A percentile compares a stretch with the other conserved stretches of the same genome.
phyloP scores from a whole-genome alignment of 2,329 filamentous ascomycete genomes.

The Cercospora nicotianae region DNA sequence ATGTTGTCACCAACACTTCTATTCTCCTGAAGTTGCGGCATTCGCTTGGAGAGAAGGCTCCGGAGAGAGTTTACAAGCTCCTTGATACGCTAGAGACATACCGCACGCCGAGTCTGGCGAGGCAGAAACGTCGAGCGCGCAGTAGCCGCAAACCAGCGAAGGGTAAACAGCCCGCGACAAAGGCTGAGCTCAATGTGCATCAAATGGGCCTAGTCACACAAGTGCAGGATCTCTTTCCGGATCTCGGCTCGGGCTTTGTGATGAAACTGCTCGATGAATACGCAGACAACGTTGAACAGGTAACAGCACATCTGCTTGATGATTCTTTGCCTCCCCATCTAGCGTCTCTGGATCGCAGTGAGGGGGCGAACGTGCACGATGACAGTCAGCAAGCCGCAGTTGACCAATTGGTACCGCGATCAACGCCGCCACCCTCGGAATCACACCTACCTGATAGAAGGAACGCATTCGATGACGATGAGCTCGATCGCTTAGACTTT shows the following conservation, averaged over 20 bases:
- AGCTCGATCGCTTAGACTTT: conserved; percentile 69
- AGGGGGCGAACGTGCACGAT: conserved; percentile 56
- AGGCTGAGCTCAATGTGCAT: conserved; percentile 68
- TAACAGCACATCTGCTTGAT: conserved; percentile 79
- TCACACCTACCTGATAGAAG: conserved; percentile 56
- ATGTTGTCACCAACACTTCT: conserved; percentile 78
- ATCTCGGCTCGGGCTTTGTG: conserved; percentile 80
- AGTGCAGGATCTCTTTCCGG: conserved; percentile 90
- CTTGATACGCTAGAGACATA: conserved; percentile 62
- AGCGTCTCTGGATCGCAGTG: conserved; percentile 60
- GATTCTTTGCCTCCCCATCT: conserved; percentile 71
- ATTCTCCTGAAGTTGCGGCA: conserved; percentile 64
- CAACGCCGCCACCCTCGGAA: conserved; percentile 52
- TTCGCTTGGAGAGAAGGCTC: conserved; percentile 53
- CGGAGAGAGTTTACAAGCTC: conserved; percentile 60
- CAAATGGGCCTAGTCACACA: conserved; percentile 81
- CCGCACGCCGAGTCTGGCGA: conserved; percentile 55
- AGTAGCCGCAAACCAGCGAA: conserved; percentile 71
- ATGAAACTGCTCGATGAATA: conserved; percentile 78
- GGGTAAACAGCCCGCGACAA: conserved; percentile 41
- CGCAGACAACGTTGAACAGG: conserved; percentile 71
- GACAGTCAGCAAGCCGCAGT: conserved; percentile 27
- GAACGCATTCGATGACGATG: conserved; percentile 79
- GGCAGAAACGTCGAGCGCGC: conserved; percentile 53
- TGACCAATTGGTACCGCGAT: conserved; percentile 55